Evolutionary conservation across 495 filamentous ascomycete genomes (phyloP), one percentile per base, ranked within the genome.

Genomic region (Annulohypoxylon maeteangense): DNA sequence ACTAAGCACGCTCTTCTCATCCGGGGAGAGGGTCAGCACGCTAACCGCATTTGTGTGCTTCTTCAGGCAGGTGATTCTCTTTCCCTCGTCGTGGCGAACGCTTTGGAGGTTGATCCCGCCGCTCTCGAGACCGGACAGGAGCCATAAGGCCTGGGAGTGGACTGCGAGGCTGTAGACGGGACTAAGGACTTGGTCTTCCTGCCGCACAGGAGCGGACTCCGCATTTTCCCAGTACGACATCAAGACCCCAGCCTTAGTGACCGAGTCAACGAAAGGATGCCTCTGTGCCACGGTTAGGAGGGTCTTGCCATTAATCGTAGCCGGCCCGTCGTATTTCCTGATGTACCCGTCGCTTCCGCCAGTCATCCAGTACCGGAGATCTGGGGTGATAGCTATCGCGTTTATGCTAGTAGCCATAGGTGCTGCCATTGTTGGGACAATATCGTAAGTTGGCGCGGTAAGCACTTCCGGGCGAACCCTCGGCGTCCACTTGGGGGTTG

Each of bases 151-250:
- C 76, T 95, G 89, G 50, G 90, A 92, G 61, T 98, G 95, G 16
- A 94, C 90, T 3, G 96, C 96, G 40, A 99, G 80, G 16, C 93
- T 97, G 77, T 99, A 98, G 1, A 99, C 94, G 0, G 95, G 93
- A 22, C 93, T 96, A 32, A 95, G 80, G 7, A 84, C 76, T 20
- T 82, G 72, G 18, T 88, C 84, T 25, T 91, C 88, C 23, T 81
- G 73, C 16, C 82, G 77, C 16, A 81, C 76, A 44, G 71, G 78
- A 22, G 81, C 78, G 38, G 78, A 70, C 65, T 89, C 85, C 65
- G 87, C 87, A 70, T 97, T 98, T 76, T 96, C 96, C 95, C 96
- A 99, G 77, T 98, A 99, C 74, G 90, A 95, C 87, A 97, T 88
- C 57, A 98, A 80, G 14, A 97, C 89, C 1, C 95, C 95, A 11